Evolutionary conservation across 345 rosid species (phyloP).

Genomic region (Cardiospermum halicacabum): DNA sequence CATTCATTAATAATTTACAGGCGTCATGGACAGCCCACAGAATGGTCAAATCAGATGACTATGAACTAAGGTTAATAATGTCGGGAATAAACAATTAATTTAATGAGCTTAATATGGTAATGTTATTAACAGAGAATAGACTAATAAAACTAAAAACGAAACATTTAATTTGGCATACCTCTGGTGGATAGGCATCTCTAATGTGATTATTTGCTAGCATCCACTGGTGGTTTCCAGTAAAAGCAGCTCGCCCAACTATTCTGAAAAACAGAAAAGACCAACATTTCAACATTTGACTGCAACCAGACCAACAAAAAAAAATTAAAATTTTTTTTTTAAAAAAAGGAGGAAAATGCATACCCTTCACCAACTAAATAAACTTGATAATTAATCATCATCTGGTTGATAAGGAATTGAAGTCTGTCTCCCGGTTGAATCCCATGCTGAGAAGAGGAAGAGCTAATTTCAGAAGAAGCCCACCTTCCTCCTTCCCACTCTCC

Average conservation of each 20-base stretch:
- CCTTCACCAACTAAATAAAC: constrained; percentile 83
- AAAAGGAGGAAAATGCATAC: constrained; percentile 32
- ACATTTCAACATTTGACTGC: not conserved
- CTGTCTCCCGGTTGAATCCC: constrained; percentile 35
- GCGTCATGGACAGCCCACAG: not conserved
- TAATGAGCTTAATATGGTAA: not conserved
- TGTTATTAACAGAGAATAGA: not conserved
- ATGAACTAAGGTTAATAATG: not conserved
- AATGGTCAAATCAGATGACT: not conserved
- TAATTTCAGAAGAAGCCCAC: constrained; percentile 26
- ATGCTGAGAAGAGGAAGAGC: constrained; percentile 25
- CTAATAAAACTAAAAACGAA: not conserved
- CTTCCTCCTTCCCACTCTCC: constrained; percentile 44
- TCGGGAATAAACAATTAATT: not conserved
- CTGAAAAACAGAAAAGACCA: constrained; percentile 36
- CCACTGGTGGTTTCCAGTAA: constrained; percentile 86
- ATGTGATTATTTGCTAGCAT: constrained; percentile 52
- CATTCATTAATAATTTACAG: not conserved
- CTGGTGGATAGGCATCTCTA: constrained; percentile 59
- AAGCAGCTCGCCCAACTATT: constrained; percentile 84
- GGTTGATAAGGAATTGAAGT: constrained; percentile 50
- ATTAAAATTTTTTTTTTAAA: constrained; percentile 3
- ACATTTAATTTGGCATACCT: constrained; percentile 34
- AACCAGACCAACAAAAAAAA: constrained; percentile 2
- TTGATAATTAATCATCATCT: constrained; percentile 76